Conservation (phyloP, 805 yeast species). For the Cyberlindnera suaveolens region DNA sequence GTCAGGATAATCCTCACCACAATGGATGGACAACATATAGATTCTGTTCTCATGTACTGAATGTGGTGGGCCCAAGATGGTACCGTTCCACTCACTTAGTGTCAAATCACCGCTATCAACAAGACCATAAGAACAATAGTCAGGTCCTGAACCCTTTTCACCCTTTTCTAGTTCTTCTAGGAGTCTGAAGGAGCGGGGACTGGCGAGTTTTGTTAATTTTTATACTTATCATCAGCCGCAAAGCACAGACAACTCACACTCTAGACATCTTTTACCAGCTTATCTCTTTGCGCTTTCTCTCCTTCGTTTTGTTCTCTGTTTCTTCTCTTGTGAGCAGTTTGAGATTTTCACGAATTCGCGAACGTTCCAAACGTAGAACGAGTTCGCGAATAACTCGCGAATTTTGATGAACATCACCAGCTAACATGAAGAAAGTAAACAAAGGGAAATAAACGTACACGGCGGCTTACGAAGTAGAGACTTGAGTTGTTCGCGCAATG, state of each 20-base stretch:
- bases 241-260: slow-evolving; percentile 31
- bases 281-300: not conserved
- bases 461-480: not conserved
- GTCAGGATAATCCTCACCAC: slow-evolving; percentile 85
- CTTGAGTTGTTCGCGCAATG: slow-evolving; percentile 2
- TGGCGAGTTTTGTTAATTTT: slow-evolving; percentile 17
- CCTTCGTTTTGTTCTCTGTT: not conserved
- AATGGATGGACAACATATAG: slow-evolving; percentile 72
- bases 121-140: slow-evolving; percentile 92
- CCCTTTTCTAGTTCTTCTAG: slow-evolving; percentile 97
- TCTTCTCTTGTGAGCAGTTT: too few species aligned
- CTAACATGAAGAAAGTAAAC: too few species aligned
- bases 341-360: too few species aligned
- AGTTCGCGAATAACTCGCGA: too few species aligned
- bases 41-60: slow-evolving; percentile 87
- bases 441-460: not conserved
- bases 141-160: slow-evolving; percentile 95
- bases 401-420: too few species aligned
- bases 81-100: slow-evolving; percentile 97
- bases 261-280: slow-evolving; percentile 31
- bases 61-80: slow-evolving; percentile 96
- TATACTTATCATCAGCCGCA: not conserved
- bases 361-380: too few species aligned
- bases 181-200: slow-evolving; percentile 91
- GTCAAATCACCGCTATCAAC: slow-evolving; percentile 85